Conservation (phyloP, 2,329 filamentous ascomycete species). For the Clathrospora elynae region DNA sequence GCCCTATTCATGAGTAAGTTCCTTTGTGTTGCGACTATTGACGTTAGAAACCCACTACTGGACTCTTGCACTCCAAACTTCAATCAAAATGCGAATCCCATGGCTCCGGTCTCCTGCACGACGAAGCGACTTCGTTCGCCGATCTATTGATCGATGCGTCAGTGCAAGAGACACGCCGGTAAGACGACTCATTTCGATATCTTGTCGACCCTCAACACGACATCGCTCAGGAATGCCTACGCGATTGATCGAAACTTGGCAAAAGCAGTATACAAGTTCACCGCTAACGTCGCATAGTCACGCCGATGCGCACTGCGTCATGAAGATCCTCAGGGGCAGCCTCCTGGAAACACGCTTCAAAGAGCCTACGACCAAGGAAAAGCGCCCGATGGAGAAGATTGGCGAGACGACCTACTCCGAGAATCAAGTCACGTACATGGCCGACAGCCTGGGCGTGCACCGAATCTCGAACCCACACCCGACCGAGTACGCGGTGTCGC, state of each 20-base stretch:
- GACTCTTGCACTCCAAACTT: not conserved
- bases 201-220: not conserved
- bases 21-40: slow-evolving; percentile 14
- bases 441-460: slow-evolving; percentile 84
- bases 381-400: slow-evolving; percentile 65
- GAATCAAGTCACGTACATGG: slow-evolving; percentile 87
- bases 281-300: slow-evolving; percentile 42
- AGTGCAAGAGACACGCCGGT: slow-evolving; percentile 34
- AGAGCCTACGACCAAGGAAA: slow-evolving; percentile 53
- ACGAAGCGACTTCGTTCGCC: slow-evolving; percentile 39
- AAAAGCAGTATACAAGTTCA: no score
- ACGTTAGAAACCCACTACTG: slow-evolving; percentile 17
- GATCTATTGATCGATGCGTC: slow-evolving; percentile 38
- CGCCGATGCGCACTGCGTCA: slow-evolving; percentile 83
- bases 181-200: slow-evolving; percentile 23
- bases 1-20: slow-evolving; percentile 76
- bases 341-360: slow-evolving; percentile 80
- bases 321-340: slow-evolving; percentile 81
- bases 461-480: slow-evolving; percentile 75
- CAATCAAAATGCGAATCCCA: not conserved
- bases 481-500: slow-evolving; percentile 76
- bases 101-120: slow-evolving; percentile 31
- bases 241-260: no score
- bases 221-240: not conserved
- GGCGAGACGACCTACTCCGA: slow-evolving; percentile 70